Percentiles rank a stretch among this genome's conserved stretches.
These are phyloP conservation scores for Helminthosporium solani DNA, from an alignment of 2,329 filamentous ascomycete genomes.

Conservation along the genomic window DNA sequence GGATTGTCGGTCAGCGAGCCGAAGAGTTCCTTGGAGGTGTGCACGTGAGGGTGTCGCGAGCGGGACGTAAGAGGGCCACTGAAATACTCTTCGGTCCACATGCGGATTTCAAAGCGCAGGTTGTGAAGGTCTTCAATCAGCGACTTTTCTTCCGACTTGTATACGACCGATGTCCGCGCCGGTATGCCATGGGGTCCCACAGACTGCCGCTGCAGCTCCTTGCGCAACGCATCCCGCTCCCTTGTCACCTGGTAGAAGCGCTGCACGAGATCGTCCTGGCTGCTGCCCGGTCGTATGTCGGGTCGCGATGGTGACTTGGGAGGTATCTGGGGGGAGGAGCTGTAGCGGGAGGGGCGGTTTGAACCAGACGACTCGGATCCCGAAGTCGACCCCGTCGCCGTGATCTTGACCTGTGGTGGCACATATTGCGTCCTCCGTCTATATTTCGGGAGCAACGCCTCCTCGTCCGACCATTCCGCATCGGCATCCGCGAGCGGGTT, in stretches of 20 bases:
- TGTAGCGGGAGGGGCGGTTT: constrained; percentile 18
- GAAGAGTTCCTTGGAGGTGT: constrained; percentile 36
- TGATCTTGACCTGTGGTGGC: constrained; percentile 26
- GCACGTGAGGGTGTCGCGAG: constrained; percentile 34
- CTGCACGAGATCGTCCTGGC: constrained; percentile 40
- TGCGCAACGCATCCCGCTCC: constrained; percentile 39
- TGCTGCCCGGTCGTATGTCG: constrained; percentile 31
- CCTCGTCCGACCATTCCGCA: constrained; percentile 41
- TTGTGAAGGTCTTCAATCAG: constrained; percentile 39
- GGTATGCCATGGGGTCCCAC: constrained; percentile 34
- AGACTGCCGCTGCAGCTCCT: constrained; percentile 38
- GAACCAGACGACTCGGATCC: constrained; percentile 28
- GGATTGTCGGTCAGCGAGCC: constrained; percentile 38
- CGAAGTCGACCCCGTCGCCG: constrained; percentile 25
- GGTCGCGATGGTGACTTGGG: constrained; percentile 41
- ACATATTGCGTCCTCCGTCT: constrained; percentile 31
- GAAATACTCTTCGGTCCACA: constrained; percentile 41
- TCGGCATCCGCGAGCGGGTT: constrained; percentile 36
- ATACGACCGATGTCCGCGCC: constrained; percentile 24
- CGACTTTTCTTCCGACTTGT: constrained; percentile 39
- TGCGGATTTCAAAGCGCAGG: constrained; percentile 36
- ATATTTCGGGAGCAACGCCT: constrained; percentile 36
- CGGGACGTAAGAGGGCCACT: constrained; percentile 26
- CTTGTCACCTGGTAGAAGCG: constrained; percentile 43
- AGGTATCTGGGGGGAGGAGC: constrained; percentile 30